Base-by-base conservation (phyloP, 148 eudicot species). In the Limonium bicolor region DNA sequence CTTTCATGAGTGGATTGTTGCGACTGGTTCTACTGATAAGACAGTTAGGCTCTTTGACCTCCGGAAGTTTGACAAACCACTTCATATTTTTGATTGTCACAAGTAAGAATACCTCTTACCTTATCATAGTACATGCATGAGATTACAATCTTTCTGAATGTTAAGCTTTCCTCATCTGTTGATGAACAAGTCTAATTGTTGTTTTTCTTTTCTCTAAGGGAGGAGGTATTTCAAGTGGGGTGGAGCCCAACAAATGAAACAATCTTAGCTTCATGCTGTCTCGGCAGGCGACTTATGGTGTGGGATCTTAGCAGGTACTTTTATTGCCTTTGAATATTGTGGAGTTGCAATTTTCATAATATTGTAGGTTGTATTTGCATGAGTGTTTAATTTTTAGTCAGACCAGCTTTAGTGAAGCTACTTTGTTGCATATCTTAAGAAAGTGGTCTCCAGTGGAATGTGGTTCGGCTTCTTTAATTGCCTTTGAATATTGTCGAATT, bases 221-320 rank as follows among this genome's bases (percentile, higher is more conserved):
- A 87, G 51, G 86, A 76, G 58, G 82, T 87, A 41, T 79, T 79
- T 67, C 94, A 82, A 65, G 90, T 87, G 59, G 94, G 94, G 11
- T 87, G 96, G 96, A 87, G 56, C 58, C 96, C 94, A 2, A 79
- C 71, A 63, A 79, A 79, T 55, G 94, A 82, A 61, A 79, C 90
- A 37, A 74, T 87, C 50, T 59, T 87, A 56, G 90, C 96, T 52
- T 87, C 96, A 39, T 82, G 90, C 39, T 87, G 96, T 55, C 82
- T 79, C 65, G 96, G 96, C 48, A 74, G 96, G 59, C 71, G 96
- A 54, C 80, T 87, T 4, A 76, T 82, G 88, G 85, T 82, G 38
- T 82, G 96, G 96, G 96, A 88, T 68, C 86, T 88, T 48, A 83
- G 96, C 82, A 88, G 96, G 96, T 88, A 76, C 28, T 39, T 50